phyloP scores from a whole-genome alignment of 2,329 filamentous ascomycete species.

The Didymella arachidicola region DNA sequence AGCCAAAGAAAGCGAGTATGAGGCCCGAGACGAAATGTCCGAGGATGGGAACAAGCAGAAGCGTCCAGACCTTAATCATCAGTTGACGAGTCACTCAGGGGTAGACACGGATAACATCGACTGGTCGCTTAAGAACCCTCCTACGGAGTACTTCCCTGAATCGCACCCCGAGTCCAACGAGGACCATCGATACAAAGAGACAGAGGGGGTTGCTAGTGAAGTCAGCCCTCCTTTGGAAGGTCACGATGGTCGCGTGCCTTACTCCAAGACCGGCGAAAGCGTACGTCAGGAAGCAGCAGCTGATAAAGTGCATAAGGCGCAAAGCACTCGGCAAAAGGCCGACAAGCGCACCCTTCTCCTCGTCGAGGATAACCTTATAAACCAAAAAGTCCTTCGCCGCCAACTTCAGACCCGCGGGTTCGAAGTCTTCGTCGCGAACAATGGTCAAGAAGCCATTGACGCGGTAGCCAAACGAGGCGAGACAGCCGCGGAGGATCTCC shows the following conservation, averaged over 20 bases:
- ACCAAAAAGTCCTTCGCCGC: conserved; percentile 58
- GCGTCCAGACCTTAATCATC: conserved; percentile 15
- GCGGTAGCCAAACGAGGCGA: conserved; percentile 44
- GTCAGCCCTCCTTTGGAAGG: conserved; percentile 17
- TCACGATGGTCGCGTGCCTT: conserved; percentile 11
- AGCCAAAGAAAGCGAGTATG: not conserved
- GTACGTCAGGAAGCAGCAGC: conserved; percentile 33
- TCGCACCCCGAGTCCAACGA: conserved; percentile 33
- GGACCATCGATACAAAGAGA: conserved; percentile 38
- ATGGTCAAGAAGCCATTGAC: conserved; percentile 57
- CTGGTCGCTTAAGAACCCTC: conserved; percentile 41
- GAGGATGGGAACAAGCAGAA: not conserved
- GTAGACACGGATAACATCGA: conserved; percentile 29
- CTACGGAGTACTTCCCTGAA: conserved; percentile 41
- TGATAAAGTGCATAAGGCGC: conserved; percentile 27
- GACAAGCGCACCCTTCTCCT: conserved; percentile 47
- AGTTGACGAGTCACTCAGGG: conserved; percentile 29
- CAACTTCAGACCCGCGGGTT: conserved; percentile 57
- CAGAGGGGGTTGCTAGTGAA: conserved; percentile 25
- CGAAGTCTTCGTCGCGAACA: conserved; percentile 52
- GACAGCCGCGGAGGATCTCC: conserved; percentile 17
- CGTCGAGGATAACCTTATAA: conserved; percentile 60
- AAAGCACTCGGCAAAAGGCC: conserved; percentile 30
- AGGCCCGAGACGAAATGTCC: not conserved
- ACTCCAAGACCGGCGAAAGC: conserved; percentile 37